Conservation (phyloP, 495 filamentous ascomycete species). For the Penicillium desertorum region DNA sequence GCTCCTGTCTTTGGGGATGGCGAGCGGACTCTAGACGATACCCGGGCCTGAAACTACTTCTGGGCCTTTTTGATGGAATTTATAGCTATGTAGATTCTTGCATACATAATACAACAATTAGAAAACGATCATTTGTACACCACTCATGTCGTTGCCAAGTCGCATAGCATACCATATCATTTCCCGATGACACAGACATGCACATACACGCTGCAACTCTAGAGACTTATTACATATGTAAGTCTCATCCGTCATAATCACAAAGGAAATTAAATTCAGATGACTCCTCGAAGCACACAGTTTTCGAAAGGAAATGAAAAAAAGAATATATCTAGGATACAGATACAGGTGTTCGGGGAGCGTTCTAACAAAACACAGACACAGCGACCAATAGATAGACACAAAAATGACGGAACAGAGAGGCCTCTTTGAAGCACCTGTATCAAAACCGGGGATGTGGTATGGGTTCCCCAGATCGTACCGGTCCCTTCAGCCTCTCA, state of each 20-base stretch:
- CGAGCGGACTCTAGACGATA: slow-evolving; percentile 64
- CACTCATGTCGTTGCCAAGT: neutral
- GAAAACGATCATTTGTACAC: neutral
- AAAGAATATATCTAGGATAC: slow-evolving; percentile 50
- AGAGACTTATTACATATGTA: neutral
- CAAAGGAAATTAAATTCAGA: slow-evolving; percentile 48
- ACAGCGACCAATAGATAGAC: slow-evolving; percentile 36
- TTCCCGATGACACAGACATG: neutral
- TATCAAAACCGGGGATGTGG: slow-evolving; percentile 30
- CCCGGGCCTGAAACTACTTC: slow-evolving; percentile 12
- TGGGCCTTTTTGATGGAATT: neutral
- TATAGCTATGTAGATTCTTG: slow-evolving; percentile 1
- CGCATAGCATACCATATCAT: neutral
- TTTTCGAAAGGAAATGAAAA: slow-evolving; percentile 45
- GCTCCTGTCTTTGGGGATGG: slow-evolving; percentile 78
- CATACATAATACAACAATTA: neutral
- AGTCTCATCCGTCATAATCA: slow-evolving; percentile 22
- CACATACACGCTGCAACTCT: neutral
- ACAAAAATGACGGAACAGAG: slow-evolving; percentile 32
- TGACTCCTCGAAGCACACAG: slow-evolving; percentile 40
- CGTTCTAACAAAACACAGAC: slow-evolving; percentile 48
- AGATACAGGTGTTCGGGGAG: slow-evolving; percentile 50
- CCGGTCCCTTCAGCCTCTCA: slow-evolving; percentile 33
- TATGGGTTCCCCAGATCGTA: slow-evolving; percentile 33
- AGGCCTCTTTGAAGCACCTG: slow-evolving; percentile 25